Evolutionary conservation across 2,329 filamentous ascomycete genomes (phyloP).

Genomic region (Berkeleyomyces basicola): DNA sequence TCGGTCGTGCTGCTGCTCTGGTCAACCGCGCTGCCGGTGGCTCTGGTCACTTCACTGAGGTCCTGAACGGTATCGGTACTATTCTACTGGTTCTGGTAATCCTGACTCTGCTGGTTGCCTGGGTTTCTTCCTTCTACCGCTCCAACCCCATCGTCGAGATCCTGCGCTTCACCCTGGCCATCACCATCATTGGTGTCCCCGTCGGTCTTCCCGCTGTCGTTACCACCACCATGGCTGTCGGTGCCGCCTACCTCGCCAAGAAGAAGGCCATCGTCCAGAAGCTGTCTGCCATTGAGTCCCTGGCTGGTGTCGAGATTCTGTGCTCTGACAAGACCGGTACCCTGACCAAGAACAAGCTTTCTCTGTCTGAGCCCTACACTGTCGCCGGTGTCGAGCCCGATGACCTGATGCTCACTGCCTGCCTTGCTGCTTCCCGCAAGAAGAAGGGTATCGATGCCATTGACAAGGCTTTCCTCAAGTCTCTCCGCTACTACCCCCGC

Average conservation of each 20-base stretch:
- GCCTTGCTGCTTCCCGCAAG: conserved; percentile 77
- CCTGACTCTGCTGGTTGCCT: conserved; percentile 64
- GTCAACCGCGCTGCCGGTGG: conserved; percentile 61
- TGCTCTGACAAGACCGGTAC: conserved; percentile 93
- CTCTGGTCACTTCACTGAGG: conserved; percentile 77
- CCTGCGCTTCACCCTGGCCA: conserved; percentile 69
- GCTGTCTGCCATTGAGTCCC: conserved; percentile 77
- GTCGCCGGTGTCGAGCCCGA: conserved; percentile 68
- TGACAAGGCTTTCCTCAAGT: conserved; percentile 86
- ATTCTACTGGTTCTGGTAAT: conserved; percentile 66
- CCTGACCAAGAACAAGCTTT: conserved; percentile 86
- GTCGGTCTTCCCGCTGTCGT: conserved; percentile 88
- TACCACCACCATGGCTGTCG: conserved; percentile 88
- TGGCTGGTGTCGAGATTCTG: conserved; percentile 83
- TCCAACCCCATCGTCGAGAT: conserved; percentile 66
- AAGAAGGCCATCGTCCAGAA: conserved; percentile 90
- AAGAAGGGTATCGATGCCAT: conserved; percentile 93
- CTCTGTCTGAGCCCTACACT: conserved; percentile 68
- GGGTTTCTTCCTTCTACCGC: conserved; percentile 77
- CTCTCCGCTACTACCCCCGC: conserved; percentile 63
- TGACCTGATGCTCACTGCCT: conserved; percentile 84
- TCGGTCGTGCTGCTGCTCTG: conserved; percentile 73
- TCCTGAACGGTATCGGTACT: conserved; percentile 73
- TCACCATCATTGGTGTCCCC: conserved; percentile 82
- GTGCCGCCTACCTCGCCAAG: conserved; percentile 78